Conservation (phyloP, 352 stramenopile species). For the Phytopythium cucurbitacearum region DNA sequence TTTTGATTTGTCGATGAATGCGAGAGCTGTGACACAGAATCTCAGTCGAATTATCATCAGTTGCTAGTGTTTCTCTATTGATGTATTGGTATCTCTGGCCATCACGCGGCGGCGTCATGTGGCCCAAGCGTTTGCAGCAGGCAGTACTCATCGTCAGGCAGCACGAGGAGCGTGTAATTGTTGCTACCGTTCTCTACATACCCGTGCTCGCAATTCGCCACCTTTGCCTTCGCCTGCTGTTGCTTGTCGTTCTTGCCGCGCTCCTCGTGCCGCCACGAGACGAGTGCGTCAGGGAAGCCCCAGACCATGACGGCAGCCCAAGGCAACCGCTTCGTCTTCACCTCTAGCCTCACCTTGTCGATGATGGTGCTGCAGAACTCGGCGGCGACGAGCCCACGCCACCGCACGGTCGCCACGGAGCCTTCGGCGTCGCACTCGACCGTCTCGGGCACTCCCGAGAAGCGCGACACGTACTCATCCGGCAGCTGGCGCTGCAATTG, state of each 20-base stretch:
- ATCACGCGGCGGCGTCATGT: slow-evolving; percentile 55
- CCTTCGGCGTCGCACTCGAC: slow-evolving; percentile 29
- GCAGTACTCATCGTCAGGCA: slow-evolving; percentile 73
- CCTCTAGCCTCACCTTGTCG: slow-evolving; percentile 39
- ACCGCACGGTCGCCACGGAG: slow-evolving; percentile 54
- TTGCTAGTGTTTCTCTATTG: slow-evolving; percentile 7
- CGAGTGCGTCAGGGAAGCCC: slow-evolving; percentile 70
- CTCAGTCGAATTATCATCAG: not conserved
- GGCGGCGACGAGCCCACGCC: slow-evolving; percentile 63
- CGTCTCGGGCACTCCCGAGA: slow-evolving; percentile 34
- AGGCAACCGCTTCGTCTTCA: slow-evolving; percentile 42
- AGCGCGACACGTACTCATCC: slow-evolving; percentile 81
- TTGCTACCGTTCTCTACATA: slow-evolving; percentile 76
- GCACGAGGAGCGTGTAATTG: slow-evolving; percentile 65
- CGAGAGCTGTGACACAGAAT: not conserved
- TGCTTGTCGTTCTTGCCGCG: slow-evolving; percentile 17
- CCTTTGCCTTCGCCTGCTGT: slow-evolving; percentile 10
- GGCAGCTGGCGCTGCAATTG: slow-evolving; percentile 43
- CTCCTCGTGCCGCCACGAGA: slow-evolving; percentile 56
- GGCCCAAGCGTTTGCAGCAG: slow-evolving; percentile 62
- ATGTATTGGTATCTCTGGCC: slow-evolving; percentile 5
- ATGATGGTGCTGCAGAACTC: slow-evolving; percentile 52
- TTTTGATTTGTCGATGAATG: not conserved
- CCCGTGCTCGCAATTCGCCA: slow-evolving; percentile 49
- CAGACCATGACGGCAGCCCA: slow-evolving; percentile 78